Conservation (phyloP, 768 basidiomycete genomes). For the Fistulinella prunicolor region DNA sequence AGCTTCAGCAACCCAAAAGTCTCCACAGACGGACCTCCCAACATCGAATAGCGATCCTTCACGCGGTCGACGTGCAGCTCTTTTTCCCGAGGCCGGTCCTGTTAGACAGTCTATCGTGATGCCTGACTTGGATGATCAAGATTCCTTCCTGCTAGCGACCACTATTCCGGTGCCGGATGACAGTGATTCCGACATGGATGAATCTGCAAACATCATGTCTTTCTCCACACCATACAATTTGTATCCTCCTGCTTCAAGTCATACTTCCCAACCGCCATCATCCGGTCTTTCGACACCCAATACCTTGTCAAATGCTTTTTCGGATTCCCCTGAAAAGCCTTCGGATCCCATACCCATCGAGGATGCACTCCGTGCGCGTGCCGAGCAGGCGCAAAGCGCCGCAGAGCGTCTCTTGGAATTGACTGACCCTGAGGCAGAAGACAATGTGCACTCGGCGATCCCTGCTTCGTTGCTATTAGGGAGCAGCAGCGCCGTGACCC, state of each 20-base stretch:
- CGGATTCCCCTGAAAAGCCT: constrained; percentile 48
- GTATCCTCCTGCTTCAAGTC: constrained; percentile 39
- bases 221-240: constrained; percentile 67
- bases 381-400: constrained; percentile 91
- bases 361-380: constrained; percentile 81
- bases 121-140: constrained; percentile 44
- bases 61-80: constrained; percentile 16
- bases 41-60: constrained; percentile 29
- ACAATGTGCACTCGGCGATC: constrained; percentile 47
- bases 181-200: constrained; percentile 63
- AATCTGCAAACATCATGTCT: constrained; percentile 60
- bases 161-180: constrained; percentile 74
- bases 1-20: constrained; percentile 37
- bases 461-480: constrained; percentile 53
- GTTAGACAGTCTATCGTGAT: constrained; percentile 45
- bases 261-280: constrained; percentile 44
- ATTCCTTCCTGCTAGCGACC: constrained; percentile 67
- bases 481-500: constrained; percentile 35
- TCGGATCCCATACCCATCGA: constrained; percentile 58
- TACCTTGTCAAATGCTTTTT: constrained; percentile 57
- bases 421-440: constrained; percentile 73
- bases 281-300: constrained; percentile 50
- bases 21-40: constrained; percentile 37
- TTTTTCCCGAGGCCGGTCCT: constrained; percentile 29
- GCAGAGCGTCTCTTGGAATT: constrained; percentile 86